phyloP scores from a whole-genome alignment of 768 basidiomycete genomes.

The Collybiopsis luxurians region DNA sequence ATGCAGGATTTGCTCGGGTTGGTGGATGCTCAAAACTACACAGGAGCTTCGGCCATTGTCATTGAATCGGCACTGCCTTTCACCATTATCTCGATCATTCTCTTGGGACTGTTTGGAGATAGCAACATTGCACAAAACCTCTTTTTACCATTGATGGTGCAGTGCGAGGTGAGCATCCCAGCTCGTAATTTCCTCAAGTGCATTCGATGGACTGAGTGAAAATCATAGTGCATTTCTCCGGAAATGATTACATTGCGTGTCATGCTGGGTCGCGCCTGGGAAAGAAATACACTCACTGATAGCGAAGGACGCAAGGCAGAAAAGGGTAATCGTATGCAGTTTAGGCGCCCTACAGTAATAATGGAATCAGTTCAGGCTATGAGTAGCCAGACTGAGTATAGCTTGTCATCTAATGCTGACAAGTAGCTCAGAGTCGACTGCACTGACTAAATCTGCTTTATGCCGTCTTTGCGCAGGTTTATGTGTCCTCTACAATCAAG shows the following conservation, averaged over 20 bases:
- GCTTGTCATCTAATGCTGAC: too few relatives aligned
- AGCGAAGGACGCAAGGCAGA: too few relatives aligned
- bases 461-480: too few relatives aligned
- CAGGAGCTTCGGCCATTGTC: constrained; percentile 27
- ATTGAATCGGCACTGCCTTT: constrained; percentile 34
- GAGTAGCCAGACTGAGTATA: too few relatives aligned
- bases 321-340: too few relatives aligned
- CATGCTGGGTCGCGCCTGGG: constrained; percentile 28
- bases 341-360: too few relatives aligned
- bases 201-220: neutral
- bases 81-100: constrained; percentile 27
- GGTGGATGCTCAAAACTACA: constrained; percentile 25
- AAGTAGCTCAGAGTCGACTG: too few relatives aligned
- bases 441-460: too few relatives aligned
- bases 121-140: constrained; percentile 19
- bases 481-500: too few relatives aligned
- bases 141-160: constrained; percentile 21
- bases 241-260: constrained; percentile 32
- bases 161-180: constrained; percentile 16
- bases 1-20: constrained; percentile 19
- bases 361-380: too few relatives aligned
- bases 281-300: constrained; percentile 20
- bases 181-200: neutral
- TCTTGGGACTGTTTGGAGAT: constrained; percentile 18
- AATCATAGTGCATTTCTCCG: constrained; percentile 28